Conservation (phyloP, 257 asterid species). For the Nemophila menziesii region DNA sequence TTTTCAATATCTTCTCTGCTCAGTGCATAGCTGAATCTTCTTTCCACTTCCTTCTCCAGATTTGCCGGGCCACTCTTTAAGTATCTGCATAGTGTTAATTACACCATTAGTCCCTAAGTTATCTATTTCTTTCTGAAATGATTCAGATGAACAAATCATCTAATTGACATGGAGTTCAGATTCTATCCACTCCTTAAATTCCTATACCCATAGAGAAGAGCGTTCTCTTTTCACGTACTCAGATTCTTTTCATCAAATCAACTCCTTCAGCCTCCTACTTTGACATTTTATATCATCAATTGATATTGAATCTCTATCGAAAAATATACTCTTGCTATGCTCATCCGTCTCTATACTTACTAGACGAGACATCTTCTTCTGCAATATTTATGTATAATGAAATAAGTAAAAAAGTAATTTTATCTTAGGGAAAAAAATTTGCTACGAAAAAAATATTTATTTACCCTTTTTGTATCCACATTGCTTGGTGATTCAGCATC, state of each 20-base stretch:
- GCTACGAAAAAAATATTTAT: constrained; percentile 13
- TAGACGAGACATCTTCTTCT: constrained; percentile 70
- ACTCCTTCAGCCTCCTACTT: constrained; percentile 63
- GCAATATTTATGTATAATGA: constrained; percentile 15
- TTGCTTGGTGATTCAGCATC: constrained; percentile 41
- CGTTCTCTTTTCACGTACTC: constrained; percentile 70
- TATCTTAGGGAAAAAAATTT: not conserved
- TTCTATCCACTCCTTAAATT: constrained; percentile 82
- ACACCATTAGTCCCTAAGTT: no score
- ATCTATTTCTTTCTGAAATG: no score
- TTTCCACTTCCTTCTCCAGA: constrained; percentile 80
- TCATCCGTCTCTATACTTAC: constrained; percentile 65
- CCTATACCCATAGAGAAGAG: constrained; percentile 69
- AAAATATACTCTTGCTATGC: constrained; percentile 25
- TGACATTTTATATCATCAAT: constrained; percentile 50
- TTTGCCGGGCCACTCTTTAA: constrained; percentile 72
- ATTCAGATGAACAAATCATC: no score
- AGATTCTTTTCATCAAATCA: constrained; percentile 62
- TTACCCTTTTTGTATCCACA: constrained; percentile 48
- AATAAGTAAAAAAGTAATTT: not conserved
- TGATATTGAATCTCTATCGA: constrained; percentile 58
- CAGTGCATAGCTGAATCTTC: constrained; percentile 90
- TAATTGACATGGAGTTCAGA: no score
- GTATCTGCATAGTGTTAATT: constrained; percentile 86
- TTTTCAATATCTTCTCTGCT: constrained; percentile 96